These are phyloP conservation scores for Cercophora samala DNA, from an alignment of 495 filamentous ascomycete genomes.

Conservation along the genomic window DNA sequence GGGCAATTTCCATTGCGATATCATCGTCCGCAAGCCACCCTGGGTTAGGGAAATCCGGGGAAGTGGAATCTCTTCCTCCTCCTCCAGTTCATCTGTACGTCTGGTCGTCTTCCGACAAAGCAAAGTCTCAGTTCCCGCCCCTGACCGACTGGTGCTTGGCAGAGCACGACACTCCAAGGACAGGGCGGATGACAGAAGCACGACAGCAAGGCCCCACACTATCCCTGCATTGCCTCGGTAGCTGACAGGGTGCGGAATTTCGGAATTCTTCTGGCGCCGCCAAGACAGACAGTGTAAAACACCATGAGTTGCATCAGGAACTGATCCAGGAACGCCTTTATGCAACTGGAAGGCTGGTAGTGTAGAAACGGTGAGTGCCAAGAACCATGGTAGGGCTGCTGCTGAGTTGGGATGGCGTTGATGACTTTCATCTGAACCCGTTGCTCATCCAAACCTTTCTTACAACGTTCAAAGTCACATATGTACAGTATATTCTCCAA, in stretches of 20 bases:
- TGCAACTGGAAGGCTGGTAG: too few species aligned
- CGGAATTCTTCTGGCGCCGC: not conserved
- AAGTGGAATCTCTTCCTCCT: not conserved
- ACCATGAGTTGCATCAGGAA: too few species aligned
- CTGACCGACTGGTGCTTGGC: not conserved
- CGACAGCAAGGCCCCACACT: not conserved
- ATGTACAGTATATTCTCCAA: too few species aligned
- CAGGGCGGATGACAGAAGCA: not conserved
- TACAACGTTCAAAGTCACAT: too few species aligned
- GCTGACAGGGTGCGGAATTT: not conserved
- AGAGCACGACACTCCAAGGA: not conserved
- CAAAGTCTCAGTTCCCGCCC: not conserved
- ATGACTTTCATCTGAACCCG: too few species aligned
- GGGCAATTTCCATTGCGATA: not conserved
- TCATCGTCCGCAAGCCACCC: not conserved
- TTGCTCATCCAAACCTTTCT: not conserved
- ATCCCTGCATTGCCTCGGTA: not conserved
- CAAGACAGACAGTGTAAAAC: not conserved
- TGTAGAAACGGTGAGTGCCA: too few species aligned
- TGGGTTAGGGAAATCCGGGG: not conserved
- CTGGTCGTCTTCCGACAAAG: not conserved
- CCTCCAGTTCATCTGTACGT: too few species aligned
- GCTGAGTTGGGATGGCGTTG: not conserved
- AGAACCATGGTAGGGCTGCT: too few species aligned
- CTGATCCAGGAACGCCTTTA: too few species aligned